A percentile compares a stretch with the other conserved stretches of the same genome.
Evolutionary conservation across 352 stramenopile genomes (phyloP).

Genomic region (Phytophthora cactorum): DNA sequence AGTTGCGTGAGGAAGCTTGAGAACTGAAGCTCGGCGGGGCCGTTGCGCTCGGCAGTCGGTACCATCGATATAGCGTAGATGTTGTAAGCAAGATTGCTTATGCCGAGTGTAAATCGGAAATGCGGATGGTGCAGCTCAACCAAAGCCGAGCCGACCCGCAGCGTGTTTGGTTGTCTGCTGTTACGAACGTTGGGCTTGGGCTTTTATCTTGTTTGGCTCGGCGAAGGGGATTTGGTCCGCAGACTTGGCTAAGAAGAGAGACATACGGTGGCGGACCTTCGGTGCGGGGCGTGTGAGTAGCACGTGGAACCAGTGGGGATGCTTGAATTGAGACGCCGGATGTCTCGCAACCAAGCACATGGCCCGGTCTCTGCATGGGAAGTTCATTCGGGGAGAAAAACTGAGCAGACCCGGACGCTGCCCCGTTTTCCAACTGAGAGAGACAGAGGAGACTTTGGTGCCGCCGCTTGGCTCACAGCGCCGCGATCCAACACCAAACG

Average conservation of each 20-base stretch:
- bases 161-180: slow-evolving; percentile 32
- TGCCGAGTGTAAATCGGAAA: slow-evolving; percentile 39
- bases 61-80: slow-evolving; percentile 19
- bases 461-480: slow-evolving; percentile 35
- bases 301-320: slow-evolving; percentile 35
- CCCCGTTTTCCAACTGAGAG: slow-evolving; percentile 26
- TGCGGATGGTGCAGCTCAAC: slow-evolving; percentile 23
- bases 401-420: slow-evolving; percentile 11
- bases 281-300: slow-evolving; percentile 37
- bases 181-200: slow-evolving; percentile 21
- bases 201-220: slow-evolving; percentile 20
- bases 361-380: slow-evolving; percentile 18
- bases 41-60: slow-evolving; percentile 23
- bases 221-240: slow-evolving; percentile 20
- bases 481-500: slow-evolving; percentile 29
- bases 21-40: slow-evolving; percentile 37
- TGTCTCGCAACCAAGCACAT: slow-evolving; percentile 32
- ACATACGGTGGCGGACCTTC: slow-evolving; percentile 34
- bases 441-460: slow-evolving; percentile 34
- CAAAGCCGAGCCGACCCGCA: slow-evolving; percentile 11
- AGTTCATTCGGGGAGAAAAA: slow-evolving; percentile 43
- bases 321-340: slow-evolving; percentile 37
- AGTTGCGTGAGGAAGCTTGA: slow-evolving; percentile 52
- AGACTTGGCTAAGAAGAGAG: slow-evolving; percentile 39
- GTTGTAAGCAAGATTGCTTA: slow-evolving; percentile 41